Conservation (phyloP, 2,329 filamentous ascomycete genomes). For the Alternaria arbusti region DNA sequence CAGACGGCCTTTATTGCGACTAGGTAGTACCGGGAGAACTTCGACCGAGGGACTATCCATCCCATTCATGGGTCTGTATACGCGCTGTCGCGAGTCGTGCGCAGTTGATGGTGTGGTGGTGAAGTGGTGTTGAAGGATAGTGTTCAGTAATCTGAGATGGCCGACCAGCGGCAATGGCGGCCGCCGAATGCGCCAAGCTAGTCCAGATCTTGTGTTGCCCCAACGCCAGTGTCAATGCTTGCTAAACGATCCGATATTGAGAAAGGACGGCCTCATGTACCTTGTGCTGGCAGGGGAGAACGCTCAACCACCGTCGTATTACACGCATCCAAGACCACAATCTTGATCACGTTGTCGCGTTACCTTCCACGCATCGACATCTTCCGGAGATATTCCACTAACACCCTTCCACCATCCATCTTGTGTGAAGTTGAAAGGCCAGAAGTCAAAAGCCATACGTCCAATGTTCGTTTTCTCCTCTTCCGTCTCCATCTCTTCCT, state of each 20-base stretch:
- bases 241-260: not conserved
- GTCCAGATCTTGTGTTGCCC: not conserved
- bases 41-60: not conserved
- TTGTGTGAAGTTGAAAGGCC: constrained; percentile 1
- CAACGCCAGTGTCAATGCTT: not conserved
- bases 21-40: not conserved
- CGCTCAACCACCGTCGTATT: not conserved
- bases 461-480: not conserved
- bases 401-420: not conserved
- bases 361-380: not conserved
- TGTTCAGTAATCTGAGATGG: not conserved
- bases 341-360: not conserved
- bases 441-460: not conserved
- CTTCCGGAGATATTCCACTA: not conserved
- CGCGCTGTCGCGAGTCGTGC: not conserved
- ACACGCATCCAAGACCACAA: not conserved
- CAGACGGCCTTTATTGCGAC: not conserved
- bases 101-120: not conserved
- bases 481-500: not conserved
- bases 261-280: not conserved
- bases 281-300: not conserved
- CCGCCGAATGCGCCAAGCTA: not conserved
- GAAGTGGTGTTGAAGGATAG: not conserved
- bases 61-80: not conserved
- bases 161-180: not conserved